Evolutionary conservation across 73 alveolate species (phyloP).

Genomic region (Paramecium pentaurelia): DNA sequence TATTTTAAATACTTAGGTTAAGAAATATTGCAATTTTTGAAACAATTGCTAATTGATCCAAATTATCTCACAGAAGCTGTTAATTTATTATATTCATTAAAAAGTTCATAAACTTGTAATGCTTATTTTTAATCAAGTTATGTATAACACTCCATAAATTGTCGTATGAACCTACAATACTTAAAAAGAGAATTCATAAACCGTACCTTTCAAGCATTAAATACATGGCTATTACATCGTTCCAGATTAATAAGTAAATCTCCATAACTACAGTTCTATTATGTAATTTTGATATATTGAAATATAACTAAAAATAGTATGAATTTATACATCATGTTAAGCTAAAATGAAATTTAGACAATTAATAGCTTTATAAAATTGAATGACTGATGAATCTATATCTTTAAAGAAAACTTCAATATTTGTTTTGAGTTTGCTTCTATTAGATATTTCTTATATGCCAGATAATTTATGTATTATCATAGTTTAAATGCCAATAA

Average conservation of each 20-base stretch:
- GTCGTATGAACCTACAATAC: slow-evolving; percentile 40
- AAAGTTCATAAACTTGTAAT: slow-evolving; percentile 17
- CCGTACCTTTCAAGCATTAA: slow-evolving; percentile 29
- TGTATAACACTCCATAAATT: slow-evolving; percentile 24
- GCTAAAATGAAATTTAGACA: slow-evolving; percentile 24
- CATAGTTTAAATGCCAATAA: not conserved
- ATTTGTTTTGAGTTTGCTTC: not conserved
- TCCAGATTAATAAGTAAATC: slow-evolving; percentile 7
- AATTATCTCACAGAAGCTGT: not conserved
- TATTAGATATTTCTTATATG: not conserved
- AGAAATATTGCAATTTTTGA: not conserved
- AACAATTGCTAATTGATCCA: not conserved
- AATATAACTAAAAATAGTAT: not conserved
- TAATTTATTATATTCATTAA: not conserved
- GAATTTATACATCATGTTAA: not conserved
- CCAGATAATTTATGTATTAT: not conserved
- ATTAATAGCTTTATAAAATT: slow-evolving; percentile 1
- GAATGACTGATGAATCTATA: slow-evolving; percentile 8
- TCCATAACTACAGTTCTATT: slow-evolving; percentile 24
- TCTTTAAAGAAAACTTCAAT: not conserved
- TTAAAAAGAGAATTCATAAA: slow-evolving; percentile 9
- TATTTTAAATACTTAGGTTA: not conserved
- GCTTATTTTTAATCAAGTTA: not conserved
- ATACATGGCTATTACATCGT: slow-evolving; percentile 28
- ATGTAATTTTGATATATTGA: not conserved